Percentiles rank a stretch among this genome's conserved stretches.
These are phyloP conservation scores for Fraxinus baroniana DNA, from an alignment of 305 asterid species.

Conservation along the genomic window DNA sequence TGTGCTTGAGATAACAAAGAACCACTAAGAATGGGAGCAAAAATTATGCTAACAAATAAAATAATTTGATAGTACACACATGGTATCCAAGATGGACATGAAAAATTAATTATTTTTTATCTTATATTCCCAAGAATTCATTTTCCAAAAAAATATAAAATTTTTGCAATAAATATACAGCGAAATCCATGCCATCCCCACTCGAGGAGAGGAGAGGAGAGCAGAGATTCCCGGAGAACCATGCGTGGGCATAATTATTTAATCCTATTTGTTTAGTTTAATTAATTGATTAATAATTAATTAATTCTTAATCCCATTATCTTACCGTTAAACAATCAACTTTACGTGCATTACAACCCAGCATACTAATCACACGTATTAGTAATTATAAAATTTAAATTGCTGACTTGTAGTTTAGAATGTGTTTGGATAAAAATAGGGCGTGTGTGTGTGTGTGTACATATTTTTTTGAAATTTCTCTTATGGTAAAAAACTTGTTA, in stretches of 20 bases:
- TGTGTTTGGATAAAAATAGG: neutral
- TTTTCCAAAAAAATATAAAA: conserved; percentile 26
- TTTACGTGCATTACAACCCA: conserved; percentile 64
- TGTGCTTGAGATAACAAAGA: conserved; percentile 30
- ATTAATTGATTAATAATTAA: conserved; percentile 23
- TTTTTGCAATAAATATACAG: conserved; percentile 2
- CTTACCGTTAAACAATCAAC: conserved; percentile 35
- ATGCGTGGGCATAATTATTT: conserved; percentile 66
- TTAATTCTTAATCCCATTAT: conserved; percentile 27
- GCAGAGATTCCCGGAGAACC: conserved; percentile 71
- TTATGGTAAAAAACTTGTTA: too few relatives aligned
- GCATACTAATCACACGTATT: conserved; percentile 34
- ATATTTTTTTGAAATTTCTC: neutral
- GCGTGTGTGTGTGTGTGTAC: too few relatives aligned
- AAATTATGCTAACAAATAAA: conserved; percentile 17
- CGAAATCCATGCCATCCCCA: conserved; percentile 46
- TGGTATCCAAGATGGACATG: conserved; percentile 20
- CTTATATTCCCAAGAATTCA: conserved; percentile 28
- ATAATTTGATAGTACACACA: conserved; percentile 10
- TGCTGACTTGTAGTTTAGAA: conserved; percentile 26
- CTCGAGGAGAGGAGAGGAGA: conserved; percentile 48
- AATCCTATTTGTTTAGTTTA: conserved; percentile 23
- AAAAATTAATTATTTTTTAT: neutral
- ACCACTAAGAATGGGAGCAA: conserved; percentile 42
- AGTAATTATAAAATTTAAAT: conserved; percentile 9